These are phyloP conservation scores for Backusella luteola DNA, from an alignment of 192 early-diverging fungal genomes.

Conservation along the genomic window DNA sequence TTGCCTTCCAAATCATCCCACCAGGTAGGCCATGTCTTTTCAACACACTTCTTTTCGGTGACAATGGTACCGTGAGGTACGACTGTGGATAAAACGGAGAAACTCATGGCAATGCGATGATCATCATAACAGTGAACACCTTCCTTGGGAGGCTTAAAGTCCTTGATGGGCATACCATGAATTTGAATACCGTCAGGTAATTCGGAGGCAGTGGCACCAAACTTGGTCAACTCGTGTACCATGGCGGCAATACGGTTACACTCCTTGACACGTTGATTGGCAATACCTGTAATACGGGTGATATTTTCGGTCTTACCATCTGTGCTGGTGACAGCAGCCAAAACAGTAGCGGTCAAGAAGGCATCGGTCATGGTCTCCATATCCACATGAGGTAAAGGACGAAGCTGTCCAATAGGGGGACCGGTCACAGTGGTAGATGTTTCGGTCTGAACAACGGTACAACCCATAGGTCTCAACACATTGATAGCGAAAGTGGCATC, in stretches of 20 bases:
- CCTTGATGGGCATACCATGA: slow-evolving; percentile 55
- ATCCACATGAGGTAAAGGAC: slow-evolving; percentile 76
- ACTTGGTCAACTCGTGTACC: slow-evolving; percentile 88
- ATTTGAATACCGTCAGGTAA: slow-evolving; percentile 91
- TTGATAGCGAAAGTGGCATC: slow-evolving; percentile 90
- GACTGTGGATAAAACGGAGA: slow-evolving; percentile 80
- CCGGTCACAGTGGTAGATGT: slow-evolving; percentile 89
- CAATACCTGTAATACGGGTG: slow-evolving; percentile 91
- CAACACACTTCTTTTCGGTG: slow-evolving; percentile 94
- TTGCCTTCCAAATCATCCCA: slow-evolving; percentile 92
- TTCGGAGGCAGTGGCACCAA: slow-evolving; percentile 83
- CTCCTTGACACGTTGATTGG: slow-evolving; percentile 98
- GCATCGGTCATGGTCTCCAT: slow-evolving; percentile 99
- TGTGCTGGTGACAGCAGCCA: slow-evolving; percentile 81
- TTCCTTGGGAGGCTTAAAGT: slow-evolving; percentile 50
- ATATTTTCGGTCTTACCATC: slow-evolving; percentile 49
- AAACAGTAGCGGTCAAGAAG: slow-evolving; percentile 91
- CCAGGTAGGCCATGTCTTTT: slow-evolving; percentile 99
- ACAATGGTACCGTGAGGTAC: slow-evolving; percentile 74
- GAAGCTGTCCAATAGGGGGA: slow-evolving; percentile 68
- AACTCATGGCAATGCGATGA: slow-evolving; percentile 97
- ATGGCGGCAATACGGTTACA: slow-evolving; percentile 97
- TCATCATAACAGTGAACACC: slow-evolving; percentile 96
- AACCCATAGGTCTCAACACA: slow-evolving; percentile 91
- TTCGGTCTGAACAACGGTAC: slow-evolving; percentile 84